A percentile compares a stretch with the other conserved stretches of the same genome.
Conservation (phyloP, 352 stramenopile species). For the Pythium volutum region DNA sequence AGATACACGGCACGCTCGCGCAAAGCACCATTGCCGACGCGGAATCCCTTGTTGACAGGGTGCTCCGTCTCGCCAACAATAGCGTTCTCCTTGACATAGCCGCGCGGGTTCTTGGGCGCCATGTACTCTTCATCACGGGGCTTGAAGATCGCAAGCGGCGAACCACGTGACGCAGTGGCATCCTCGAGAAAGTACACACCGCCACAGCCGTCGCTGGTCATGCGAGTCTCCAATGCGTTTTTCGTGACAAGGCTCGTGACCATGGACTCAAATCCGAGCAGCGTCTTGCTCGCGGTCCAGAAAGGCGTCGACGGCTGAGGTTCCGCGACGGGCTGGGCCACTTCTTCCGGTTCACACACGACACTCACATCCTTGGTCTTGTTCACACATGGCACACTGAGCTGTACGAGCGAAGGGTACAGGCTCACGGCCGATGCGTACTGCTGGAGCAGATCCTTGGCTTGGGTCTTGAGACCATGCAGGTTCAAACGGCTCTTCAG, state of each 20-base stretch:
- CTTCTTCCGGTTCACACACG: not conserved
- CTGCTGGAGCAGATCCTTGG: conserved; percentile 27
- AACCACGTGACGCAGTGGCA: conserved; percentile 22
- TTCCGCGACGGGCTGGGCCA: conserved; percentile 1
- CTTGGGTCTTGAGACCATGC: conserved; percentile 23
- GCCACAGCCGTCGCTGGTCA: conserved; percentile 80
- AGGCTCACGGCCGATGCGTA: conserved; percentile 24
- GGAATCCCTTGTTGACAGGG: conserved; percentile 83
- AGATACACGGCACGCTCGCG: conserved; percentile 84
- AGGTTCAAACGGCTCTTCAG: conserved; percentile 19
- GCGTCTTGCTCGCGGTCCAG: conserved; percentile 47
- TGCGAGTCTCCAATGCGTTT: conserved; percentile 37
- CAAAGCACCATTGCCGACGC: conserved; percentile 79
- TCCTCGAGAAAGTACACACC: conserved; percentile 63
- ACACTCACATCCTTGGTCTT: not conserved
- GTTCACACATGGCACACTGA: conserved; percentile 18
- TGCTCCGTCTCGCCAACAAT: conserved; percentile 79
- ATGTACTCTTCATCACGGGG: conserved; percentile 99
- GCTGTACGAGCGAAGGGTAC: conserved; percentile 29
- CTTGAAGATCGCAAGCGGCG: conserved; percentile 93
- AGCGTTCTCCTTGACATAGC: conserved; percentile 86
- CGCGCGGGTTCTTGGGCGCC: conserved; percentile 97
- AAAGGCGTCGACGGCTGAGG: conserved; percentile 9
- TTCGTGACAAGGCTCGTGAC: conserved; percentile 38
- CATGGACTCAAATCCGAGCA: conserved; percentile 40